Evolutionary conservation across 2,329 filamentous ascomycete genomes (phyloP).

Genomic region (Claviceps africana): DNA sequence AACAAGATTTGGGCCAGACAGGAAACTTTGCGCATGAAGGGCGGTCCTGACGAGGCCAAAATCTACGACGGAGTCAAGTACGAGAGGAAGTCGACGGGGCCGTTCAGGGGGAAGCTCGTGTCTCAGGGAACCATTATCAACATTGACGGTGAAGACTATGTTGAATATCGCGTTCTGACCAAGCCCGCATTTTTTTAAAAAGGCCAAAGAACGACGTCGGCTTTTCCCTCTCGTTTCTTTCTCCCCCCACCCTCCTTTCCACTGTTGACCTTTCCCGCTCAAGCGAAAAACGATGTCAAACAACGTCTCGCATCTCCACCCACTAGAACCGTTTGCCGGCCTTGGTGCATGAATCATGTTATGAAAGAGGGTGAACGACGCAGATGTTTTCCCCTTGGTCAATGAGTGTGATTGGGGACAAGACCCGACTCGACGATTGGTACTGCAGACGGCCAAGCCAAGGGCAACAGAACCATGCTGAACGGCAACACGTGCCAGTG

Average conservation of each 20-base stretch:
- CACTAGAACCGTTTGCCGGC: not conserved
- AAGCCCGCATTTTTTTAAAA: conserved; percentile 46
- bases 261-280: not conserved
- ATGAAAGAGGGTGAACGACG: not conserved
- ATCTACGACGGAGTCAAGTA: conserved; percentile 47
- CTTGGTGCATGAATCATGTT: not conserved
- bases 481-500: not conserved
- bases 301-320: not conserved
- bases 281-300: not conserved
- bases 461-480: not conserved
- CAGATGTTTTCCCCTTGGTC: not conserved
- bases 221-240: not conserved
- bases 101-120: conserved; percentile 49
- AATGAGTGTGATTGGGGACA: not conserved
- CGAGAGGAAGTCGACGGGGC: conserved; percentile 45
- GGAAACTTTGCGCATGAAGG: conserved; percentile 31
- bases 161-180: conserved; percentile 51
- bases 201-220: not conserved
- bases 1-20: conserved; percentile 43
- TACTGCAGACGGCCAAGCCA: not conserved
- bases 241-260: not conserved
- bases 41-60: conserved; percentile 37
- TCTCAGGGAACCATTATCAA: conserved; percentile 46
- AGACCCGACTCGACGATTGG: not conserved
- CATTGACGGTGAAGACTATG: conserved; percentile 53